Evolutionary conservation across 495 filamentous ascomycete genomes (phyloP), one percentile per base, ranked within the genome.

Genomic region (Aspergillus leporis): DNA sequence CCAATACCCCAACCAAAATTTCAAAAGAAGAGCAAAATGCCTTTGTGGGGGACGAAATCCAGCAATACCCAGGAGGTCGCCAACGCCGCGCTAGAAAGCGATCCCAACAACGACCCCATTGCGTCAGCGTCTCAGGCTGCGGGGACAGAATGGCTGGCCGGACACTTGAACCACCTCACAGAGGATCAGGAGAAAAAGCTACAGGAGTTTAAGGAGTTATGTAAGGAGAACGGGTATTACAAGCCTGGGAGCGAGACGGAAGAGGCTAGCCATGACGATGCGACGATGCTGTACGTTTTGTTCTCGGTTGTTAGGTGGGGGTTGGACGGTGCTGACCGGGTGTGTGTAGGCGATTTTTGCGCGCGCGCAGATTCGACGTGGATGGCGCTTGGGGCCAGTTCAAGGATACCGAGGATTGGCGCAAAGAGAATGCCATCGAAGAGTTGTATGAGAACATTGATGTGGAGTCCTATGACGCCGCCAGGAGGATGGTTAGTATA

Each of bases 401-500:
- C 74, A 86, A 87, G 66, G 90, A 92, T 53, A 95, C 92, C 0
- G 91, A 96, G 73, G 85, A 90, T 34, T 97, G 92, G 88, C 85
- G 92, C 38, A 85, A 83, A 66, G 85, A 89, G 51, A 92, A 93
- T 69, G 72, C 90, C 51, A 84, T 94, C 53, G 82, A 89, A 53
- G 71, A 80, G 30, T 77, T 94, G 43, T 92, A 91, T 66, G 83
- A 88, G 72, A 89, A 88, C 38, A 90, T 92, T 59, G 90, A 92
- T 55, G 73, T 92, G 31, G 82, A 91, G 7, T 90, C 90, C 31
- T 97, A 93, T 71, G 89, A 94, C 66, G 78, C 88, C 58, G 85
- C 88, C 10, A 79, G 91, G 50, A 77, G 85, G 60, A 81, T 95
- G 81, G 90, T 93, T 75, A 55, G 82, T 76, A 19, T 49, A 49